Percentiles rank a stretch among this genome's conserved stretches.
phyloP scores from a whole-genome alignment of 306 rosid species.

The Mimosa pudica region DNA sequence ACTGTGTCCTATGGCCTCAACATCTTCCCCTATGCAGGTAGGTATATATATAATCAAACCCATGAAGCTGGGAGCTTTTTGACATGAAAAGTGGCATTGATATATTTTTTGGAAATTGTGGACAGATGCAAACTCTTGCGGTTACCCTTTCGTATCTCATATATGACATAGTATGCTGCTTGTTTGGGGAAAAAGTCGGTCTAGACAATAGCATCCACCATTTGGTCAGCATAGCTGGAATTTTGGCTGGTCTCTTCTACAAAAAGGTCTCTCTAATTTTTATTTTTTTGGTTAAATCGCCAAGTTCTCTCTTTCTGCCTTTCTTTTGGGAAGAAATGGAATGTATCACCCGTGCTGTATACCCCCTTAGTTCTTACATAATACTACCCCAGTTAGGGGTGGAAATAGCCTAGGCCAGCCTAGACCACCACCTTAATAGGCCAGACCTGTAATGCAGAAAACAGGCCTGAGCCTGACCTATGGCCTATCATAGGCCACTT shows the following conservation, averaged over 20 bases:
- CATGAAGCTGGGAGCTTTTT: neutral
- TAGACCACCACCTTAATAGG: too few relatives aligned
- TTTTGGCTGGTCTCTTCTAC: conserved; percentile 66
- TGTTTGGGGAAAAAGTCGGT: conserved; percentile 56
- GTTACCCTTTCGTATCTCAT: conserved; percentile 72
- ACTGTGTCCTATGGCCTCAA: neutral
- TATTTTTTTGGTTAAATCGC: neutral
- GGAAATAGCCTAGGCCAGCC: too few relatives aligned
- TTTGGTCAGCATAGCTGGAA: conserved; percentile 73
- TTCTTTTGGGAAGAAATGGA: neutral
- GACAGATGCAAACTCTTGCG: conserved; percentile 65
- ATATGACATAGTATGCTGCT: conserved; percentile 74
- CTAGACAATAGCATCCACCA: conserved; percentile 77
- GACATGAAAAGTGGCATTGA: neutral
- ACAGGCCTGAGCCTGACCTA: too few relatives aligned
- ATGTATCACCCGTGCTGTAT: neutral
- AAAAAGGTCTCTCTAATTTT: conserved; percentile 58
- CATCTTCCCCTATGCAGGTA: neutral
- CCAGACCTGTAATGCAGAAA: too few relatives aligned
- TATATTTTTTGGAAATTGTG: neutral
- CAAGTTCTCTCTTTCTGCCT: neutral
- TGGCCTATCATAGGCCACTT: too few relatives aligned
- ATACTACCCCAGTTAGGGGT: too few relatives aligned
- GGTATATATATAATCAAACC: neutral
- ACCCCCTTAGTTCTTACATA: too few relatives aligned